phyloP scores from a whole-genome alignment of 106 monocot genomes.

The Dioscorea zingiberensis region DNA sequence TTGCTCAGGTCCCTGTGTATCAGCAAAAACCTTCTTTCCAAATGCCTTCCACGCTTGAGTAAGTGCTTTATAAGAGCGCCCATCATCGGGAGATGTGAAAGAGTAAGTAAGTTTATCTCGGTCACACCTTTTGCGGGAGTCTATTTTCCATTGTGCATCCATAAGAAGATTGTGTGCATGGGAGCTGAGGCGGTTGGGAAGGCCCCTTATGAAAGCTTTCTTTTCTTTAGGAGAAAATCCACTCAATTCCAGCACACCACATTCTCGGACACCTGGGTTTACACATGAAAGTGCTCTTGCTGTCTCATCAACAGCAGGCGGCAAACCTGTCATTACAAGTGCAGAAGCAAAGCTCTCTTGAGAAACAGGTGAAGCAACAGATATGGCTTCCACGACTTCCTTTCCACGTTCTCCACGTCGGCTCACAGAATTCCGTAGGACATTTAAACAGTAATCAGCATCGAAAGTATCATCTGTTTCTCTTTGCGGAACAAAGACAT shows the following conservation, averaged over 20 bases:
- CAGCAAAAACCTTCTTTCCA: constrained; percentile 41
- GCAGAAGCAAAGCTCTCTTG: constrained; percentile 33
- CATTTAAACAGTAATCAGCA: background rate
- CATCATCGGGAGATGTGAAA: constrained; percentile 38
- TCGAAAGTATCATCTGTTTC: constrained; percentile 4
- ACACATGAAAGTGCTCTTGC: background rate
- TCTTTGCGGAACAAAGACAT: constrained; percentile 8
- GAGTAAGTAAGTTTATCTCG: constrained; percentile 34
- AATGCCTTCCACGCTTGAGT: constrained; percentile 66
- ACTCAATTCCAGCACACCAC: background rate
- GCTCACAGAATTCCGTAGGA: background rate
- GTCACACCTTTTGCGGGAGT: constrained; percentile 44
- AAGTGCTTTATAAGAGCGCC: constrained; percentile 38
- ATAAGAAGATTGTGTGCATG: constrained; percentile 62
- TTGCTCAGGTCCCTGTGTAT: constrained; percentile 5
- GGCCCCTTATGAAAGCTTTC: constrained; percentile 24
- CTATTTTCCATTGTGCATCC: constrained; percentile 67
- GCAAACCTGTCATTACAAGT: constrained; percentile 5
- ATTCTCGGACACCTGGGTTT: constrained; percentile 1
- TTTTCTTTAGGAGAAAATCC: constrained; percentile 8
- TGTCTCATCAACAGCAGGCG: constrained; percentile 8
- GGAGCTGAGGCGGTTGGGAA: constrained; percentile 37
- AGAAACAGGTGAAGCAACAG: constrained; percentile 20
- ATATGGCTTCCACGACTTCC: constrained; percentile 14
- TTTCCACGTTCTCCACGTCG: constrained; percentile 6